Base-by-base conservation (phyloP, 805 yeast genomes). In the Starmerella sirachaensis region DNA sequence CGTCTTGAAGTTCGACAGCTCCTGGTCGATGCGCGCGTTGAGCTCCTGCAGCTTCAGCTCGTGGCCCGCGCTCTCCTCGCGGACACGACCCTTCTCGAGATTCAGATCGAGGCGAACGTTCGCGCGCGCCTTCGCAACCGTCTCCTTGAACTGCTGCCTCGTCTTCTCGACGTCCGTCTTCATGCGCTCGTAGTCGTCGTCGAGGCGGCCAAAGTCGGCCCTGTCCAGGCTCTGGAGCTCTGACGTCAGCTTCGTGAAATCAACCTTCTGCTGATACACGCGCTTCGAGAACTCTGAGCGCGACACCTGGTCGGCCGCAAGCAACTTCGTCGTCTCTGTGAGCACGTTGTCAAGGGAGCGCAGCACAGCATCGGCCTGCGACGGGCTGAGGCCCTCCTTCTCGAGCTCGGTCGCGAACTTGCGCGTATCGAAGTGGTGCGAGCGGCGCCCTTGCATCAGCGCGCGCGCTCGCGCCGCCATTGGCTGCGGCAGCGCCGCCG, bases 221-320 rank as follows among this genome's bases (percentile, higher is more conserved):
- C 76, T 75, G 61, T 91, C 97, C 59, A 83, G 72, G 34, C 84
- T 76, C 51, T 84, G 86, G 29, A 91, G 67, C 57, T 88, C 97
- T 22, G 94, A 93, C 54, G 86, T 78, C 43, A 91, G 69, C 55
- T 88, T 88, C 26, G 95, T 91, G 66, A 91, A 88, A 55, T 91
- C 97, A 22, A 91, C 96, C 51, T 88, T 83, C 53, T 91, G 97
- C 56, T 88, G 94, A 58, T 91, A 91, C 3, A 94, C 79, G 54
- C 85, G 71, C 48, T 85, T 76, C 21, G 82, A 75, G 31, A 88
- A 68, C 30, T 78, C 75, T 50, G 85, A 95, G 50, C 84, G 78
- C 18, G 85, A 74, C n/a, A 88, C 93, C 40, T 88, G 62, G 52
- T 79, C 79, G 26, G 76, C 67, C 8, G 86, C 75, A 18, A 84